phyloP scores from a whole-genome alignment of 2,329 filamentous ascomycete genomes.

The Lachnellula suecica region DNA sequence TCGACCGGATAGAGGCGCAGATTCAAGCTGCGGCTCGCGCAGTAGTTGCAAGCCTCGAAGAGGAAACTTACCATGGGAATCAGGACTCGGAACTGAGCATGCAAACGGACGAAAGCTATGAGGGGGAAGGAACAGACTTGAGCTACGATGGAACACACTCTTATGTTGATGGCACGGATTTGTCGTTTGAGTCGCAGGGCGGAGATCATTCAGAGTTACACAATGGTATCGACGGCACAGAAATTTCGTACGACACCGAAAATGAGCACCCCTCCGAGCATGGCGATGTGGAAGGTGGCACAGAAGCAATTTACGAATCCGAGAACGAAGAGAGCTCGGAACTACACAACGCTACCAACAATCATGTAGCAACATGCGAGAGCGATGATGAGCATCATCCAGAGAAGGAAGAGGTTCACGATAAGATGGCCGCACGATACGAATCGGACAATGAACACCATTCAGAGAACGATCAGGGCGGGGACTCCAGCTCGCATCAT shows the following conservation, averaged over 20 bases:
- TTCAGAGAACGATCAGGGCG: slow-evolving; percentile 22
- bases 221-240: background rate
- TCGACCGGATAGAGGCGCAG: slow-evolving; percentile 45
- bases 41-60: slow-evolving; percentile 48
- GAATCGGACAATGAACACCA: slow-evolving; percentile 15
- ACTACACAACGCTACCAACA: background rate
- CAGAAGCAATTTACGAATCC: background rate
- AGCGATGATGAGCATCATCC: slow-evolving; percentile 14
- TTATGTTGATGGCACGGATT: slow-evolving; percentile 23
- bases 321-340: slow-evolving; percentile 1
- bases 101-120: slow-evolving; percentile 31
- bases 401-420: slow-evolving; percentile 1
- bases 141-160: slow-evolving; percentile 27
- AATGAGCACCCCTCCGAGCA: slow-evolving; percentile 4
- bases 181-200: slow-evolving; percentile 6
- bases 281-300: background rate
- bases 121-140: slow-evolving; percentile 27
- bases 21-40: slow-evolving; percentile 53
- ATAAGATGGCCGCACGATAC: background rate
- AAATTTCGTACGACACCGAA: background rate
- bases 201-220: background rate
- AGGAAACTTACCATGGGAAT: slow-evolving; percentile 31
- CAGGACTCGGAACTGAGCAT: slow-evolving; percentile 35
- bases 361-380: background rate
- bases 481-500: slow-evolving; percentile 31